Evolutionary conservation across 108 stramenopile species (phyloP), one percentile per base, ranked within the genome.

Genomic region (Aurantiochytrium sp.): DNA sequence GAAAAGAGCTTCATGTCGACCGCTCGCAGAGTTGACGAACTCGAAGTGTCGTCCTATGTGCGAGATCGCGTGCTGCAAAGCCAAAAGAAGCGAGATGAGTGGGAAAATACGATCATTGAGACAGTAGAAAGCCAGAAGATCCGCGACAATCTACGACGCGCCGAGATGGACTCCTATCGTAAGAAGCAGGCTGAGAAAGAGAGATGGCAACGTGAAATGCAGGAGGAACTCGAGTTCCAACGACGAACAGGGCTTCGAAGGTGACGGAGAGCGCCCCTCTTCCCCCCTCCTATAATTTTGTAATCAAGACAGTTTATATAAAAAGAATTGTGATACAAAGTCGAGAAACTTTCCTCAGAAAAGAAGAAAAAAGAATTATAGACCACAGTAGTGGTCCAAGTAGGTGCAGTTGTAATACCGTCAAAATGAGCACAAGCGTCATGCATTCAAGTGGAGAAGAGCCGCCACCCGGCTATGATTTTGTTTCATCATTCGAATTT

Each of bases 131-230:
- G 6, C 43, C 76, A 83, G 49, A 47, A 53, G 51, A 53, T 83
- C 28, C 6, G 45, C 6, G 76, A 53, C 25, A 28, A 35, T 8
- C 25, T 53, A 28, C 49, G 51, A 18, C 76, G 76, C 49, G 16
- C 8, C 14, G 51, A 83, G 49, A 18, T 45, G 12, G 76, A 47
- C 19, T 28, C 18, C 12, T 6, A 12, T 6, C 45, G 28, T n/a
- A 83, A 83, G 76, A 83, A 83, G 76, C 76, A 53, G 49, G 51
- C 51, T 18, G 76, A 83, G 76, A 43, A 53, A 47, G 76, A 47
- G 51, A 12, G 76, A 12, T 83, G 76, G 76, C 49, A 83, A 45
- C n/a, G 28, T 6, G 76, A 83, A 28, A 47, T 53, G 51, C 14
- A 47, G 25, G 51, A 83, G 51, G 76, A 83, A 23, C 51, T 83